These are phyloP conservation scores for Tilletia caries DNA, from an alignment of 1,284 basidiomycete species.

Conservation along the genomic window DNA sequence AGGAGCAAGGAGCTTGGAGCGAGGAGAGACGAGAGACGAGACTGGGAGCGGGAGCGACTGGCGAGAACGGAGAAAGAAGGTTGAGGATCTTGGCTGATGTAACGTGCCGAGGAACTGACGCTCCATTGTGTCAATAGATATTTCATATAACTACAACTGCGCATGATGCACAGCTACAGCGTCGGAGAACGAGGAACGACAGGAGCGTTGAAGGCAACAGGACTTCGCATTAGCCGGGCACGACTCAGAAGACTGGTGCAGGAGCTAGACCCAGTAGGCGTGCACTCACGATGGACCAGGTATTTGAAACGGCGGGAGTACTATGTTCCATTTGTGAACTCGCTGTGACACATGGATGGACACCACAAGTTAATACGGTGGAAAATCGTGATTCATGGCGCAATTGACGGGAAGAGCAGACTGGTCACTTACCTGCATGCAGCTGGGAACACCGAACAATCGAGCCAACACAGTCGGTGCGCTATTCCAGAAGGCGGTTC, in stretches of 20 bases:
- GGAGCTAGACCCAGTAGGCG: background rate
- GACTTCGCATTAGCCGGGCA: background rate
- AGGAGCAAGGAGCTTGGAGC: no score
- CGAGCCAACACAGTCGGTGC: constrained; percentile 55
- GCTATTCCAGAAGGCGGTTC: constrained; percentile 52
- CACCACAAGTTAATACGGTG: constrained; percentile 53
- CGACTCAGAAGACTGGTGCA: background rate
- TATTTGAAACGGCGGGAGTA: background rate
- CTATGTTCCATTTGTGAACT: constrained; percentile 9
- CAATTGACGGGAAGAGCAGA: constrained; percentile 57
- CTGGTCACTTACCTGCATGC: constrained; percentile 55
- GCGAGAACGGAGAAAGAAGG: no score
- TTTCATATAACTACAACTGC: background rate
- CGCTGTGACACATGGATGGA: background rate
- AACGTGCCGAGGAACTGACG: background rate
- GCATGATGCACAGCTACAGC: background rate
- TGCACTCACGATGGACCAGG: background rate
- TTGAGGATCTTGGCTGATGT: no score
- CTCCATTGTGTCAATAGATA: background rate
- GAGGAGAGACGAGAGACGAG: no score
- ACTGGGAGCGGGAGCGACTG: no score
- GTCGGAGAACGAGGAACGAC: background rate
- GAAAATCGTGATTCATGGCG: constrained; percentile 61
- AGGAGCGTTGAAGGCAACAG: background rate
- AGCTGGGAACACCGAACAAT: constrained; percentile 55